Percentiles rank a stretch among this genome's conserved stretches.
These are phyloP conservation scores for Phylloporus scabripes DNA, from an alignment of 768 basidiomycete species.

Conservation along the genomic window DNA sequence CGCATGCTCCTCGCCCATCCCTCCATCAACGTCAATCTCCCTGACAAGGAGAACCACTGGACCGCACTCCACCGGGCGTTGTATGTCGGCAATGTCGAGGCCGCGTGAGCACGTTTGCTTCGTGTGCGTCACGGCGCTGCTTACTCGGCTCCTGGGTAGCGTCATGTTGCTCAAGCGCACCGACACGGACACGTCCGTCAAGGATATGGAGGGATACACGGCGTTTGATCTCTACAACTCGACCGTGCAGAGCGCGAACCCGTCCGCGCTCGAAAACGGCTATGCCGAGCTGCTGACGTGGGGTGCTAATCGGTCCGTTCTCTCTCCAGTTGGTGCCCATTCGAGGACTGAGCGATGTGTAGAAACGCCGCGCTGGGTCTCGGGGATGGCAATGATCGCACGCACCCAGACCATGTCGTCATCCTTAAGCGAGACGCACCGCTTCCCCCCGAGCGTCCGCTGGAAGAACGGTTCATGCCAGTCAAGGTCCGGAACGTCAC, in stretches of 20 bases:
- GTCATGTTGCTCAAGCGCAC: conserved; percentile 67
- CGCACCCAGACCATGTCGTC: conserved; percentile 70
- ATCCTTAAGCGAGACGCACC: conserved; percentile 30
- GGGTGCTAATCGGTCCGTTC: conserved; percentile 72
- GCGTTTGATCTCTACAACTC: conserved; percentile 93
- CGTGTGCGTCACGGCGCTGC: background rate
- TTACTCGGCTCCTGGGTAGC: conserved; percentile 32
- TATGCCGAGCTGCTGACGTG: conserved; percentile 72
- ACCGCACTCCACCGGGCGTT: conserved; percentile 85
- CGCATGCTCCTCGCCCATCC: conserved; percentile 72
- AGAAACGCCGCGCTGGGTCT: conserved; percentile 89
- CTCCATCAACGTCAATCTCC: conserved; percentile 69
- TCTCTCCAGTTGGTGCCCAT: background rate
- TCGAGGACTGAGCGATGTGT: background rate
- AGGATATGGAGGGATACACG: conserved; percentile 86
- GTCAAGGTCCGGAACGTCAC: conserved; percentile 58
- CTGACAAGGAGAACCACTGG: conserved; percentile 84
- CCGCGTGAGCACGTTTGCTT: conserved; percentile 45
- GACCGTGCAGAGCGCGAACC: conserved; percentile 71
- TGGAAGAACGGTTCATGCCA: conserved; percentile 53
- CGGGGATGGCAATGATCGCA: conserved; percentile 72
- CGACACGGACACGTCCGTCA: conserved; percentile 67
- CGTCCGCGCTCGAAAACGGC: conserved; percentile 33
- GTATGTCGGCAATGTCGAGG: conserved; percentile 71
- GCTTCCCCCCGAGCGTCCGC: conserved; percentile 11